These are phyloP conservation scores for Dictyostelium capitatum DNA, from an alignment of 78 protist species.

Conservation along the genomic window DNA sequence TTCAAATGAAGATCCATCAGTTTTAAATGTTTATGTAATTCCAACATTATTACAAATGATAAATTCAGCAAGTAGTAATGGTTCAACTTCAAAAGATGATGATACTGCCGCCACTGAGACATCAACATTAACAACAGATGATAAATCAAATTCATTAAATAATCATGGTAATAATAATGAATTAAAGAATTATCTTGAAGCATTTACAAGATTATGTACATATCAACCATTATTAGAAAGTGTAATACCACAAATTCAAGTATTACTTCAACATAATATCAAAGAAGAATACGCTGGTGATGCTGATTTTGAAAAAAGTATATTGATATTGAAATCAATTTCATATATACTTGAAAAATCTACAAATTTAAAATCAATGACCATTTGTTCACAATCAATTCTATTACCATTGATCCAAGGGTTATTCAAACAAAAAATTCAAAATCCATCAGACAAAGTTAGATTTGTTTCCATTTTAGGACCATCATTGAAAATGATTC, in stretches of 20 bases:
- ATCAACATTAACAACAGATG: neutral
- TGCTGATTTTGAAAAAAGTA: slow-evolving; percentile 18
- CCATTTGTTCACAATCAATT: slow-evolving; percentile 22
- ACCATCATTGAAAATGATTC: slow-evolving; percentile 37
- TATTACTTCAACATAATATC: slow-evolving; percentile 32
- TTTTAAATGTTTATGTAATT: slow-evolving; percentile 33
- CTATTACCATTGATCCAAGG: slow-evolving; percentile 39
- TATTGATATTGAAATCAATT: slow-evolving; percentile 24
- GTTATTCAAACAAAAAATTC: slow-evolving; percentile 23
- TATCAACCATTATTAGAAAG: slow-evolving; percentile 52
- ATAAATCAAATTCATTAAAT: too few species aligned
- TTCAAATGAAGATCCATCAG: slow-evolving; percentile 19
- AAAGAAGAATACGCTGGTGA: neutral
- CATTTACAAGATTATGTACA: slow-evolving; percentile 26
- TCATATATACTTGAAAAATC: slow-evolving; percentile 16
- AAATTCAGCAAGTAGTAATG: neutral
- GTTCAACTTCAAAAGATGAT: neutral
- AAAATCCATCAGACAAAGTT: neutral
- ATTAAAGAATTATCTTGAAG: slow-evolving; percentile 31
- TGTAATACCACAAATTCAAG: slow-evolving; percentile 58
- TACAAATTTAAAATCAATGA: slow-evolving; percentile 42
- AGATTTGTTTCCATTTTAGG: neutral
- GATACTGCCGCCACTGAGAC: neutral
- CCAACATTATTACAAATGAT: slow-evolving; percentile 74
- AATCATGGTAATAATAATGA: neutral